Percentiles rank a stretch among this genome's conserved stretches.
Conservation (phyloP, 495 filamentous ascomycete genomes). For the Aspergillus leporis region DNA sequence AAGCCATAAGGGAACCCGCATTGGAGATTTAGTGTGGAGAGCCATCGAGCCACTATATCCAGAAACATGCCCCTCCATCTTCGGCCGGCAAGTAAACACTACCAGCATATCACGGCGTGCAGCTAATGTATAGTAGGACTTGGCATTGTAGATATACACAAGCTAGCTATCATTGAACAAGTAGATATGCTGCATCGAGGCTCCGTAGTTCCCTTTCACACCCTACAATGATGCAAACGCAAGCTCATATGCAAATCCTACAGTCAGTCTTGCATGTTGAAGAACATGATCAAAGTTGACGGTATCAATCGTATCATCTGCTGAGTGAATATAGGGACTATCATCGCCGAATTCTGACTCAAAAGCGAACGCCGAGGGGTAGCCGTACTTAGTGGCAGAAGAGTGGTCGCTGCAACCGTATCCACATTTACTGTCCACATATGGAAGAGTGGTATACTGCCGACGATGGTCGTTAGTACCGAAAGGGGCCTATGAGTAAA, state of each 20-base stretch:
- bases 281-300: conserved; percentile 5
- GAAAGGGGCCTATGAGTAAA: background rate
- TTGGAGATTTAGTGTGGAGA: background rate
- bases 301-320: conserved; percentile 2
- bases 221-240: background rate
- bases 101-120: background rate
- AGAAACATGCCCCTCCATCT: background rate
- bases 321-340: conserved; percentile 2
- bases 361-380: background rate
- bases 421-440: background rate
- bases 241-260: conserved; percentile 11
- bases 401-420: conserved; percentile 6
- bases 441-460: background rate
- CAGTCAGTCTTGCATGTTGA: background rate
- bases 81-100: background rate
- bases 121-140: too few relatives aligned
- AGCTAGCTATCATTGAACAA: background rate
- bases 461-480: background rate
- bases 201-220: background rate
- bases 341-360: background rate
- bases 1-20: background rate
- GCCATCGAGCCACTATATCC: background rate
- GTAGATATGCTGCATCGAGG: too few relatives aligned
- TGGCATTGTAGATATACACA: background rate
- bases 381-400: background rate